Percentiles rank a stretch among this genome's conserved stretches.
Evolutionary conservation across 768 basidiomycete genomes (phyloP).

Genomic region (Leucocoprinus birnbaumii): DNA sequence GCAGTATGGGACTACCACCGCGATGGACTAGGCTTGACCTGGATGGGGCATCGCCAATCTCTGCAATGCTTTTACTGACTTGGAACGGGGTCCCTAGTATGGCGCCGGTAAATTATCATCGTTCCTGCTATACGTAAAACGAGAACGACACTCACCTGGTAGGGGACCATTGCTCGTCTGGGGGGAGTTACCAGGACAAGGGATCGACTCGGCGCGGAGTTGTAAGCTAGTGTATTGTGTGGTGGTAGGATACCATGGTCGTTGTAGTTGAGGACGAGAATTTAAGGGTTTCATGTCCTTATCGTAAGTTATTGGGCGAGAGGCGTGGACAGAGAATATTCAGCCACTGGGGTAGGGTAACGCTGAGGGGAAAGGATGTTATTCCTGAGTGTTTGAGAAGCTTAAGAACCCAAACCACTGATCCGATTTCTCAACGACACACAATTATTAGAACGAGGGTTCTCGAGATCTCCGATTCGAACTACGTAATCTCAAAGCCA

Average conservation of each 20-base stretch:
- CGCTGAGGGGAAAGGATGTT: too few relatives aligned
- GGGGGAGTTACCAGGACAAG: not conserved
- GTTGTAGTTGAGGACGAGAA: not conserved
- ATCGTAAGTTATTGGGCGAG: not conserved
- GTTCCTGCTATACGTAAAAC: not conserved
- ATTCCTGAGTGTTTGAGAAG: not conserved
- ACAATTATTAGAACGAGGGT: constrained; percentile 5
- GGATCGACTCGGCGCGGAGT: not conserved
- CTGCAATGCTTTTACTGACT: not conserved
- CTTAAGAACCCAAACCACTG: not conserved
- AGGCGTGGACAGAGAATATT: not conserved
- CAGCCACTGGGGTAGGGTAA: not conserved
- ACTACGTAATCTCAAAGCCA: not conserved
- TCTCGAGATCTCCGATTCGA: not conserved
- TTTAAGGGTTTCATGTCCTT: not conserved
- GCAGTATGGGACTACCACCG: not conserved
- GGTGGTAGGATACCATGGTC: not conserved
- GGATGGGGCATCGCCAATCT: not conserved
- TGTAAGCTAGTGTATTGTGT: not conserved
- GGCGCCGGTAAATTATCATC: not conserved
- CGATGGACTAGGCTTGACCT: not conserved
- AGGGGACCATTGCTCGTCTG: constrained; percentile 7
- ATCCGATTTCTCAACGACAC: not conserved
- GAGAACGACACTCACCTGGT: not conserved
- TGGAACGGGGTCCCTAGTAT: constrained; percentile 9